Evolutionary conservation across 1,284 basidiomycete species (phyloP).

Genomic region (Fomitiporia mediterranea): DNA sequence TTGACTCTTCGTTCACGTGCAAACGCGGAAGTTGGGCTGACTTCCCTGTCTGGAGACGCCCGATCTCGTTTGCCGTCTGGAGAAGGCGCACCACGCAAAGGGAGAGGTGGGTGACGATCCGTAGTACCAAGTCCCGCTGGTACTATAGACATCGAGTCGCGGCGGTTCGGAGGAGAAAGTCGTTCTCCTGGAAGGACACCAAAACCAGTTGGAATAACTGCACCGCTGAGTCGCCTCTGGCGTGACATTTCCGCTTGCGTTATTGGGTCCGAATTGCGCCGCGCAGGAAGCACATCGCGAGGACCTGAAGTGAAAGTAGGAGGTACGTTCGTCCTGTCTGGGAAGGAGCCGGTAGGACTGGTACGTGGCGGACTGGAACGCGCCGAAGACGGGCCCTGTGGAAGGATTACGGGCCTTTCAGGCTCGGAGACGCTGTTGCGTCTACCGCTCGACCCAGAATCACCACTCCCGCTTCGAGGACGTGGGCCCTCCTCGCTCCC

Average conservation of each 20-base stretch:
- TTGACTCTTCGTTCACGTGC: slow-evolving; percentile 13
- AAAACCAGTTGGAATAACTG: slow-evolving; percentile 10
- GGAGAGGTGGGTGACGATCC: slow-evolving; percentile 6
- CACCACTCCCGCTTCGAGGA: slow-evolving; percentile 6
- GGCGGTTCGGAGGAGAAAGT: slow-evolving; percentile 5
- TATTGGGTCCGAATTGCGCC: slow-evolving; percentile 7
- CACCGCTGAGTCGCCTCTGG: slow-evolving; percentile 13
- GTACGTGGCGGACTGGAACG: slow-evolving; percentile 5
- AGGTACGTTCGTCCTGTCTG: not conserved
- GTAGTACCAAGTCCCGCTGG: slow-evolving; percentile 1
- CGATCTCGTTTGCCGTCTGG: slow-evolving; percentile 12
- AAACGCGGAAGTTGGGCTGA: not conserved
- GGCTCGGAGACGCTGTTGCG: slow-evolving; percentile 12
- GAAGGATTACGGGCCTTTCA: not conserved
- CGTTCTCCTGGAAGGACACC: slow-evolving; percentile 16
- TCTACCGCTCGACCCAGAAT: slow-evolving; percentile 10
- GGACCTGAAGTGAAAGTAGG: not conserved
- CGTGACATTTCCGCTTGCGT: slow-evolving; percentile 7
- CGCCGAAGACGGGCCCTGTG: slow-evolving; percentile 3
- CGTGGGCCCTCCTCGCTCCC: not conserved
- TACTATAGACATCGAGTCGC: not conserved
- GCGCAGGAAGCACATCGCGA: slow-evolving; percentile 2
- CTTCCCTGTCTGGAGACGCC: slow-evolving; percentile 17
- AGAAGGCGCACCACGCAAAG: slow-evolving; percentile 12
- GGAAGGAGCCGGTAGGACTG: not conserved